Percentiles rank a stretch among this genome's conserved stretches.
These are phyloP conservation scores for Botrytis hyacinthi DNA, from an alignment of 2,329 filamentous ascomycete genomes.

Conservation along the genomic window DNA sequence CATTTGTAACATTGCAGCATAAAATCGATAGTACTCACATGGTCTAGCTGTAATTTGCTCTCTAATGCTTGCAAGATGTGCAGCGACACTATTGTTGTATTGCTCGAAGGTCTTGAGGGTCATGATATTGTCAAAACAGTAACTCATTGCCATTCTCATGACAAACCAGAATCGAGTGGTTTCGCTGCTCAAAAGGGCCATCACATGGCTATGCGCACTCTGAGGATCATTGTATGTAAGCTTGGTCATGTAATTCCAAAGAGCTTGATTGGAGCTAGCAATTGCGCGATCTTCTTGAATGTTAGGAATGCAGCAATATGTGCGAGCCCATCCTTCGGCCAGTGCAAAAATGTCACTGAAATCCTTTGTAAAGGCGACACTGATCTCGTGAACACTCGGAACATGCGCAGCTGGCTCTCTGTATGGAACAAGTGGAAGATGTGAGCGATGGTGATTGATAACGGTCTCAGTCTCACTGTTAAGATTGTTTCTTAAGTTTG, in stretches of 20 bases:
- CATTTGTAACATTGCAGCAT: conserved; percentile 17
- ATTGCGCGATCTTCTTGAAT: conserved; percentile 27
- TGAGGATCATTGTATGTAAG: conserved; percentile 36
- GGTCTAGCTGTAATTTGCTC: conserved; percentile 20
- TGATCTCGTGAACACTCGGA: not conserved
- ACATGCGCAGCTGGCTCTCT: not conserved
- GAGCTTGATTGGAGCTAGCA: conserved; percentile 27
- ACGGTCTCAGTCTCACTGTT: not conserved
- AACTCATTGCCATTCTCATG: conserved; percentile 42
- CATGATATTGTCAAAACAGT: conserved; percentile 41
- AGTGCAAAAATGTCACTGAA: conserved; percentile 10
- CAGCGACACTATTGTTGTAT: conserved; percentile 34
- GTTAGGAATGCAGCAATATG: conserved; percentile 2
- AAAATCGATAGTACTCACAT: conserved; percentile 34
- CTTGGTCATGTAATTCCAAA: conserved; percentile 43
- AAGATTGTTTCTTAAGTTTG: not conserved
- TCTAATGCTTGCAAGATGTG: conserved; percentile 30
- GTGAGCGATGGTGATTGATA: not conserved
- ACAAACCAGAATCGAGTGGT: conserved; percentile 40
- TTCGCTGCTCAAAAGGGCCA: conserved; percentile 39
- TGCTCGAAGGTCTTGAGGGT: conserved; percentile 39
- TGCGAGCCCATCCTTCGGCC: conserved; percentile 16
- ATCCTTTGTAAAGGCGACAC: conserved; percentile 6
- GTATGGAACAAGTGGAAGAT: conserved; percentile 2
- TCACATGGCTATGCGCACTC: conserved; percentile 39